Evolutionary conservation across 768 basidiomycete species (phyloP), one percentile per base, ranked within the genome.

Genomic region (Phanerodontia chrysosporium): DNA sequence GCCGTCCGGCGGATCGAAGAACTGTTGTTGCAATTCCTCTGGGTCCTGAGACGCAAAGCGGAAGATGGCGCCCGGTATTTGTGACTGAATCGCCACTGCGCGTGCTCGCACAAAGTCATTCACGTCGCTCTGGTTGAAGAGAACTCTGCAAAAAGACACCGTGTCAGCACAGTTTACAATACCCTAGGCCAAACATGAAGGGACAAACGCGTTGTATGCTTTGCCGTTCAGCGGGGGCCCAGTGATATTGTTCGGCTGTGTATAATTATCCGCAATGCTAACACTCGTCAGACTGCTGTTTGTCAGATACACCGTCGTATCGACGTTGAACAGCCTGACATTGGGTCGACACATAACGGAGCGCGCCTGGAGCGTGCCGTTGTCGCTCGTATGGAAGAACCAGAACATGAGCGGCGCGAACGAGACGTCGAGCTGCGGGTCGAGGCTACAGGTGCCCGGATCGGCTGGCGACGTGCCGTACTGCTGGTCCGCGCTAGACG

Each of bases 341-440:
- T 67, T 73, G 3, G 87, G 86, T 12, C 69, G 62, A 65, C 87
- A 89, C 61, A 88, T 86, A 7, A 87, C 76, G 2, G 77, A 76
- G 54, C 76, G 74, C 0, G 77, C 80, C 58, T 83, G 62, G 6
- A 39, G 55, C 73, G 13, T 73, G 67, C 24, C 61, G 71, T 18
- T 69, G 64, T 49, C 66, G 64, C 45, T 74, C 6, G 57, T 58
- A 55, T 80, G 74, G 67, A 77, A 86, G 67, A 69, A 87, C 86
- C 86, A 89, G 64, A 88, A 89, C 73, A 88, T 78, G 45, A 88
- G 83, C 8, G 87, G 84, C 35, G 76, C 79, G 59, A 78, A 77
- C n/a, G 53, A 18, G 39, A 58, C 49, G 24, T 64, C 61, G 29
- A 78, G 70, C 36, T 73, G 63, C 29, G 77, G 58, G 32, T 68